Conservation (phyloP, 1,284 basidiomycete genomes). For the Ceratobasidium papillatum region DNA sequence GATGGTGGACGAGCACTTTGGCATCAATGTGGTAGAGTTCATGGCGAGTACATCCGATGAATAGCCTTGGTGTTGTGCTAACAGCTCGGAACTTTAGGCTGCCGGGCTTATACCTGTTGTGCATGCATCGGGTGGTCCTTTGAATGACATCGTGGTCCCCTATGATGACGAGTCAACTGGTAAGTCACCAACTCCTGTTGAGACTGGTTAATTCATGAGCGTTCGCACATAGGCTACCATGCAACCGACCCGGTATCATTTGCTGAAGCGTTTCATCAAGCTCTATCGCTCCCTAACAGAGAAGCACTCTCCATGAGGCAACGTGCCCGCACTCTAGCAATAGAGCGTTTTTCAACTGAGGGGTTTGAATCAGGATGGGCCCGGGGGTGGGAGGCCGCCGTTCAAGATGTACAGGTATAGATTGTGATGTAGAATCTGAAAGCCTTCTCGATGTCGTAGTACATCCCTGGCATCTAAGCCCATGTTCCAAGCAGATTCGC, state of each 20-base stretch:
- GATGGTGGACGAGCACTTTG: constrained; percentile 99
- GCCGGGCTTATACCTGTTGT: constrained; percentile 92
- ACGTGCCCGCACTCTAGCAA: constrained; percentile 74
- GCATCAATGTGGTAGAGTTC: constrained; percentile 97
- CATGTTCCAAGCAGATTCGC: neutral
- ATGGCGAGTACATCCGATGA: constrained; percentile 71
- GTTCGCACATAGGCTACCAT: constrained; percentile 72
- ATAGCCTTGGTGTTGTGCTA: neutral
- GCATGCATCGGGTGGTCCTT: constrained; percentile 92
- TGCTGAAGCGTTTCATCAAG: constrained; percentile 72
- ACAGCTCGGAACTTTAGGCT: constrained; percentile 64
- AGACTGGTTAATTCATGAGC: neutral
- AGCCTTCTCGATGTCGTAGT: neutral
- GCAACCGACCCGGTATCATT: constrained; percentile 76
- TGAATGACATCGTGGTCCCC: constrained; percentile 90
- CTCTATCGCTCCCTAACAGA: constrained; percentile 65
- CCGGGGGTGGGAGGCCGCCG: constrained; percentile 48
- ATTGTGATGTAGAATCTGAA: neutral
- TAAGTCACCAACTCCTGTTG: constrained; percentile 48
- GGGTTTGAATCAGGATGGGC: constrained; percentile 81
- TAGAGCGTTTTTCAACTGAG: constrained; percentile 75
- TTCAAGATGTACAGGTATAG: neutral
- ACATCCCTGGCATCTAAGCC: neutral
- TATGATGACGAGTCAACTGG: constrained; percentile 75
- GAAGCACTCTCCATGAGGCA: constrained; percentile 70